A percentile compares a stretch with the other conserved stretches of the same genome.
Evolutionary conservation across 2,329 filamentous ascomycete species (phyloP).

Genomic region (Fusarium floridanum): DNA sequence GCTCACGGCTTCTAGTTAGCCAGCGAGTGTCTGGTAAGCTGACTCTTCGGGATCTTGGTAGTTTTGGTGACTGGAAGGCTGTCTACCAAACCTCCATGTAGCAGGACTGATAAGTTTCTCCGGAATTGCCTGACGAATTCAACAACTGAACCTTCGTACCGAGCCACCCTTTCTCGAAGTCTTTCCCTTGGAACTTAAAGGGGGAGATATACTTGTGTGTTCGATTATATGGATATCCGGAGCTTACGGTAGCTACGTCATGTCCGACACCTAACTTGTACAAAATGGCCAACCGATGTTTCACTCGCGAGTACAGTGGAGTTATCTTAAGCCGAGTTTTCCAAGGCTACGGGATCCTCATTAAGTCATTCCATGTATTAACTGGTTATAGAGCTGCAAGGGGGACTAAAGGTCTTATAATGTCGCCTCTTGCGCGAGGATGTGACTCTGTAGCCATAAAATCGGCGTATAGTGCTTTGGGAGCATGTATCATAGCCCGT

Average conservation of each 20-base stretch:
- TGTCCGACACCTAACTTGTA: neutral
- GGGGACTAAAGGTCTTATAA: neutral
- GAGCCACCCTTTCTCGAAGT: neutral
- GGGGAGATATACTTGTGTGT: neutral
- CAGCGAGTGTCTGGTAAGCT: neutral
- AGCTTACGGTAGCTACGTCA: neutral
- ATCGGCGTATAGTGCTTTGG: neutral
- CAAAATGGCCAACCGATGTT: neutral
- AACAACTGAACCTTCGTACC: neutral
- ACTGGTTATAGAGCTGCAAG: neutral
- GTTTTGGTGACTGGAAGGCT: neutral
- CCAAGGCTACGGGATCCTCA: neutral
- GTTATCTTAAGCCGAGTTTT: neutral
- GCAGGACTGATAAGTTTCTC: neutral
- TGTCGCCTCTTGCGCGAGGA: neutral
- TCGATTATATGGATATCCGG: neutral
- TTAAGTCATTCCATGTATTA: neutral
- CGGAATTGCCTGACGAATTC: neutral
- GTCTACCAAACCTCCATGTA: neutral
- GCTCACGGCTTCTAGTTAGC: neutral
- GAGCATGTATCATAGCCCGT: neutral
- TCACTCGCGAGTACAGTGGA: neutral
- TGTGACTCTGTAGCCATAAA: neutral
- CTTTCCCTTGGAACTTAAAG: neutral
- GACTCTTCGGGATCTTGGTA: neutral